Evolutionary conservation across 176 grass and related monocot genomes (phyloP).

Genomic region (Dactylis glomerata): DNA sequence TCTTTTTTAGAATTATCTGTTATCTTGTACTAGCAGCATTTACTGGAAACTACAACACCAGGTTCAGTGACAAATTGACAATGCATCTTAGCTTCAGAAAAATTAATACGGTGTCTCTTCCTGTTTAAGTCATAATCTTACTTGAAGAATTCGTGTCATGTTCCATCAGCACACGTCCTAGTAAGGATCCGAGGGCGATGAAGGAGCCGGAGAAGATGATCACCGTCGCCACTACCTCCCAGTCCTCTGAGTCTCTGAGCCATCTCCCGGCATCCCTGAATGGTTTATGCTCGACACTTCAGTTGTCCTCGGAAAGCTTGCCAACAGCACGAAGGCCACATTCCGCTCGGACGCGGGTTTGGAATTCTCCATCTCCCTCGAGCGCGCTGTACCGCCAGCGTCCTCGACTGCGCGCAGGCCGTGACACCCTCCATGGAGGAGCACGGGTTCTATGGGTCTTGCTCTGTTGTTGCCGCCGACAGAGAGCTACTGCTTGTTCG

Average conservation of each 20-base stretch:
- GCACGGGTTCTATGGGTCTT: background rate
- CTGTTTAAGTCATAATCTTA: background rate
- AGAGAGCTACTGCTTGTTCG: background rate
- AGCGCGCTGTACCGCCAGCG: background rate
- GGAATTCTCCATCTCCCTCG: background rate
- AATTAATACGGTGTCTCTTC: background rate
- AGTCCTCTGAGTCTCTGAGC: background rate
- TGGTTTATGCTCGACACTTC: background rate
- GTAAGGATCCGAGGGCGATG: background rate
- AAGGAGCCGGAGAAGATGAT: background rate
- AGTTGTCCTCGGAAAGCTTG: background rate
- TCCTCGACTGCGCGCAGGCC: background rate
- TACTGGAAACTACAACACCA: background rate
- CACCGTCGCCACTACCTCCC: background rate
- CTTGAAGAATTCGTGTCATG: background rate
- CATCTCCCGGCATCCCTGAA: background rate
- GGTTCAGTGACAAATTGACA: background rate
- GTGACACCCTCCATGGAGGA: background rate
- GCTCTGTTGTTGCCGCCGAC: background rate
- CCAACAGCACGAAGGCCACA: background rate
- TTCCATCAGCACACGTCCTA: background rate
- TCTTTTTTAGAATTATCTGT: too few species aligned
- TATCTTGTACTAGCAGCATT: too few species aligned
- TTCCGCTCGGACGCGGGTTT: background rate
- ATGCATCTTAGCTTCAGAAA: background rate